Percentiles rank a stretch among this genome's conserved stretches.
Conservation (phyloP, 805 yeast species). For the Lachancea dasiensis region DNA sequence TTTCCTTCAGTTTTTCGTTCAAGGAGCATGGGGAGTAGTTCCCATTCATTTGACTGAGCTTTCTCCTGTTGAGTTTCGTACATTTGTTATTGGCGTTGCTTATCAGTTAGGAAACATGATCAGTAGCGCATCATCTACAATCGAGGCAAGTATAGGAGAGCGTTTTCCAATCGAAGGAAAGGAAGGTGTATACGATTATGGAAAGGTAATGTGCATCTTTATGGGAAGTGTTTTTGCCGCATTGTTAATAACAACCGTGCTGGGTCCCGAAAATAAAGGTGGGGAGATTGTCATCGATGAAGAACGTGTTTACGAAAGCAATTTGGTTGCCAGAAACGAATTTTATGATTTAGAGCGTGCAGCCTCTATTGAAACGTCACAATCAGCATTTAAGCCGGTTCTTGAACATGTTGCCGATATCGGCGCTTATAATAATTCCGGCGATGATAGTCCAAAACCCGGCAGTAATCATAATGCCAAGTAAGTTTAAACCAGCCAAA, state of each 20-base stretch:
- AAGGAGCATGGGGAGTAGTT: constrained; percentile 65
- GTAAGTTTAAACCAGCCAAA: too few species aligned
- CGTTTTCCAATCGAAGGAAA: constrained; percentile 40
- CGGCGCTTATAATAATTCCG: constrained; percentile 8
- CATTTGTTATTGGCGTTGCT: constrained; percentile 57
- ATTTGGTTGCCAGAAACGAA: constrained; percentile 2
- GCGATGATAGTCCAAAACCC: constrained; percentile 1
- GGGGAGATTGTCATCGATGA: constrained; percentile 15
- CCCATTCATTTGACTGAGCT: constrained; percentile 59
- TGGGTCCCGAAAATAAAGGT: constrained; percentile 57
- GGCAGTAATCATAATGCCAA: too few species aligned
- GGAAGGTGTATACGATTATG: constrained; percentile 42
- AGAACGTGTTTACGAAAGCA: background rate
- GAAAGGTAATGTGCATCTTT: constrained; percentile 60
- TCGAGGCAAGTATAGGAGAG: constrained; percentile 58
- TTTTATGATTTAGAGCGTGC: constrained; percentile 1
- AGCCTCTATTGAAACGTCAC: constrained; percentile 1
- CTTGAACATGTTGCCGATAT: constrained; percentile 5
- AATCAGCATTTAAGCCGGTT: constrained; percentile 1
- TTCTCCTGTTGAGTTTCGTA: constrained; percentile 55
- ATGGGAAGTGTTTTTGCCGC: constrained; percentile 57
- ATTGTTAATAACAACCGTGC: constrained; percentile 41
- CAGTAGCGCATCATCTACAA: constrained; percentile 63
- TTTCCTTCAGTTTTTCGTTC: constrained; percentile 57
- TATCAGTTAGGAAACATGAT: constrained; percentile 67